Evolutionary conservation across 257 asterid genomes (phyloP).

Genomic region (Jaltomata sinuosa): DNA sequence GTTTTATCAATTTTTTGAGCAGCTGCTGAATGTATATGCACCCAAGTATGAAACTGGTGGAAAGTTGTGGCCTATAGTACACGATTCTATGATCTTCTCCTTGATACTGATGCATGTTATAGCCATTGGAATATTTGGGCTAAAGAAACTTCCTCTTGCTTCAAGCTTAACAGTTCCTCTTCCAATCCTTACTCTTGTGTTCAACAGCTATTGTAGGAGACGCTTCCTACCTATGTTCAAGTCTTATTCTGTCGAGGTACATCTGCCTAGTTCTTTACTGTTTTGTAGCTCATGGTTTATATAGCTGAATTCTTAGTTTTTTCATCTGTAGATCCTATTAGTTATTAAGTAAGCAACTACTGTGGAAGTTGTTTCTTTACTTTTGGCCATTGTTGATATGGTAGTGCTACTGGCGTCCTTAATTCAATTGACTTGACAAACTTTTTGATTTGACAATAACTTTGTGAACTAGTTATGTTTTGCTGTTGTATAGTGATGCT

Average conservation of each 20-base stretch:
- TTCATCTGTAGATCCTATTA: background rate
- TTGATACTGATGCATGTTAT: constrained; percentile 82
- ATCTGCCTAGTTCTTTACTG: background rate
- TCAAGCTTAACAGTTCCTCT: constrained; percentile 79
- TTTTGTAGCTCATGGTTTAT: background rate
- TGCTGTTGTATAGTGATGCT: background rate
- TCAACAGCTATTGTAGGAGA: constrained; percentile 75
- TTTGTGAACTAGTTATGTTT: background rate
- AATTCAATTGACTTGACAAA: background rate
- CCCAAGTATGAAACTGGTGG: constrained; percentile 89
- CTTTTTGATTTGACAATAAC: background rate
- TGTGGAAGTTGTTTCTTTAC: background rate
- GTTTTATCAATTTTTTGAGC: constrained; percentile 5
- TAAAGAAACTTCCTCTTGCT: constrained; percentile 76
- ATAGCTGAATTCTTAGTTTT: background rate
- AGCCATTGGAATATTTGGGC: constrained; percentile 89
- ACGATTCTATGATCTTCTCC: constrained; percentile 73
- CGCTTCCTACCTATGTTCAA: constrained; percentile 80
- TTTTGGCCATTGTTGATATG: background rate
- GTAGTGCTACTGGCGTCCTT: background rate
- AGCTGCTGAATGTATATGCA: constrained; percentile 68
- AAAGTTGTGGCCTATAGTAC: constrained; percentile 91
- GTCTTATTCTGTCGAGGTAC: constrained; percentile 84
- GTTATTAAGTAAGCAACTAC: background rate
- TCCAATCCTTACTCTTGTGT: constrained; percentile 82